Conservation (phyloP, 441 rosid species). For the Erodium texanum region DNA sequence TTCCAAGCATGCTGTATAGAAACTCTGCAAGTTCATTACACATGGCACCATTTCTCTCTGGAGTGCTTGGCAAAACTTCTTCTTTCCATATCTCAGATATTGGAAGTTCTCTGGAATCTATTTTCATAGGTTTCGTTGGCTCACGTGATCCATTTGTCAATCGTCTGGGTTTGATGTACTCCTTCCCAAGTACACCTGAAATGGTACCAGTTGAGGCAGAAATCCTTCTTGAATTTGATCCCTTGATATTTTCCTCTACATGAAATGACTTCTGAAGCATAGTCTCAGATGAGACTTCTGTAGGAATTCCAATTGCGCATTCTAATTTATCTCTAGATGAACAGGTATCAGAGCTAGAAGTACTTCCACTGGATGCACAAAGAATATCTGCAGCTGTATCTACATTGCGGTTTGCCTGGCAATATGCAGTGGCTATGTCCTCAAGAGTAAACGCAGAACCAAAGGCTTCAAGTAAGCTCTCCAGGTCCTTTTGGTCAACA, state of each 20-base stretch:
- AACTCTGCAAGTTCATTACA: constrained; percentile 38
- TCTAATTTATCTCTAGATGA: constrained; percentile 19
- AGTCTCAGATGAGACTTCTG: constrained; percentile 16
- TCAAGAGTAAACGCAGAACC: constrained; percentile 40
- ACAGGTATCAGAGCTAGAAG: constrained; percentile 6
- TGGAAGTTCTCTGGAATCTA: constrained; percentile 35
- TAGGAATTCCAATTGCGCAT: constrained; percentile 14
- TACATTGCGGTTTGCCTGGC: constrained; percentile 27
- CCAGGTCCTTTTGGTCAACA: constrained; percentile 17
- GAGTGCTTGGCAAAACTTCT: constrained; percentile 18
- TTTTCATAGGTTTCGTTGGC: constrained; percentile 39
- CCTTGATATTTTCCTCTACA: constrained; percentile 20
- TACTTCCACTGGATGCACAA: constrained; percentile 24
- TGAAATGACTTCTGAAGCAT: background rate
- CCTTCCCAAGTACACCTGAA: constrained; percentile 42
- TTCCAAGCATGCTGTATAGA: constrained; percentile 43
- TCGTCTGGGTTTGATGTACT: constrained; percentile 29
- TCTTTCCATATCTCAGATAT: constrained; percentile 32
- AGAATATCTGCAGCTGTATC: constrained; percentile 40
- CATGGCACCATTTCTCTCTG: constrained; percentile 15
- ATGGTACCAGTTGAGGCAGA: constrained; percentile 40
- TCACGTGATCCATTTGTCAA: constrained; percentile 24
- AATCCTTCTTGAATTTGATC: constrained; percentile 25
- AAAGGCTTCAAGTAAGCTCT: constrained; percentile 34
- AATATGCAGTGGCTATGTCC: constrained; percentile 39